A percentile compares a stretch with the other conserved stretches of the same genome.
These are phyloP conservation scores for Sphaerulina musiva DNA, from an alignment of 2,329 filamentous ascomycete species.

Conservation along the genomic window DNA sequence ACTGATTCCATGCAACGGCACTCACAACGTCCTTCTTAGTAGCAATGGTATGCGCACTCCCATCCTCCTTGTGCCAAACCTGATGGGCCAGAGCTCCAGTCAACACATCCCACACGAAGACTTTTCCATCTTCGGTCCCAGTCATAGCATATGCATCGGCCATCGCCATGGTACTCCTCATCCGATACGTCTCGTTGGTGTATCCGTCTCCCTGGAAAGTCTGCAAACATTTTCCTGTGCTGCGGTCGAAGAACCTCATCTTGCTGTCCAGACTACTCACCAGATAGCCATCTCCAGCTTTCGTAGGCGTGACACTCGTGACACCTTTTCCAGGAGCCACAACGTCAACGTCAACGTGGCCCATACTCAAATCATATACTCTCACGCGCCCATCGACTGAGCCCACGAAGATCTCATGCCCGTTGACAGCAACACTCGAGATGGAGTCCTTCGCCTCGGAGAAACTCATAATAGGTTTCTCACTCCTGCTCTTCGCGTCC, in stretches of 20 bases:
- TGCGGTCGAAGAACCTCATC: constrained; percentile 73
- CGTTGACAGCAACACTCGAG: constrained; percentile 38
- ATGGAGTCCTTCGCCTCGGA: constrained; percentile 67
- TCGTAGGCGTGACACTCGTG: constrained; percentile 66
- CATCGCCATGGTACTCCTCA: constrained; percentile 67
- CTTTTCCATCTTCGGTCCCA: constrained; percentile 69
- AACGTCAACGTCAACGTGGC: constrained; percentile 63
- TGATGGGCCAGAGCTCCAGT: constrained; percentile 61
- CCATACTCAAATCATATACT: constrained; percentile 75
- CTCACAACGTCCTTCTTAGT: constrained; percentile 40
- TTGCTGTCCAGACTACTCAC: constrained; percentile 70
- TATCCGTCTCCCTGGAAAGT: constrained; percentile 56
- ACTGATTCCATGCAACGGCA: constrained; percentile 44
- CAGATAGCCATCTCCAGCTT: constrained; percentile 67
- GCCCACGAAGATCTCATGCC: constrained; percentile 57
- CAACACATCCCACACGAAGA: constrained; percentile 80
- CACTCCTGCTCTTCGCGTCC: constrained; percentile 54
- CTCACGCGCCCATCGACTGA: constrained; percentile 81
- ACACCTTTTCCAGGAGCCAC: constrained; percentile 49
- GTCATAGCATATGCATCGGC: constrained; percentile 72
- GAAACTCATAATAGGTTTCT: constrained; percentile 65
- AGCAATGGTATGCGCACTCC: constrained; percentile 32
- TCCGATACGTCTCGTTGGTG: constrained; percentile 63
- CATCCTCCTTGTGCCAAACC: constrained; percentile 42
- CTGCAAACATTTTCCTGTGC: constrained; percentile 65